A percentile compares a stretch with the other conserved stretches of the same genome.
Conservation (phyloP, 257 asterid genomes). For the Solanum ossicruentum region DNA sequence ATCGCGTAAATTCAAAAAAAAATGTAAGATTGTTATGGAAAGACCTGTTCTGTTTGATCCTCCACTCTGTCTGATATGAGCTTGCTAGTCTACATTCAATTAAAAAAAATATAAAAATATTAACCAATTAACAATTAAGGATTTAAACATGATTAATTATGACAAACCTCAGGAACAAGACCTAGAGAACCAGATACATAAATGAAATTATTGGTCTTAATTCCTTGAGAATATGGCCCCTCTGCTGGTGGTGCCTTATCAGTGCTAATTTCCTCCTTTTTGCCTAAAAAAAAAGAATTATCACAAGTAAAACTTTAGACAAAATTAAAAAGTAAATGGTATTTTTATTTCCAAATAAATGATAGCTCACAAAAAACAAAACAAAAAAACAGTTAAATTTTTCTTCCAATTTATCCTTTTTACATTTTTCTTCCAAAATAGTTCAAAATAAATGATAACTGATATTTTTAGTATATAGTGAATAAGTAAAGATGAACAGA, state of each 20-base stretch:
- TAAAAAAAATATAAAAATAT: neutral
- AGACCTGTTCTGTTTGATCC: slow-evolving; percentile 95
- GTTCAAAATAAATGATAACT: no score
- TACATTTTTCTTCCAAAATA: no score
- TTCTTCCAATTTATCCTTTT: no score
- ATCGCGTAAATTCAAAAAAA: rapidly evolving
- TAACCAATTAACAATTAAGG: neutral
- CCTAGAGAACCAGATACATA: slow-evolving; percentile 35
- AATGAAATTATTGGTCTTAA: slow-evolving; percentile 42
- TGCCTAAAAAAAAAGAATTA: neutral
- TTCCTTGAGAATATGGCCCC: slow-evolving; percentile 69
- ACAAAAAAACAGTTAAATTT: no score
- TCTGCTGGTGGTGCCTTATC: slow-evolving; percentile 59
- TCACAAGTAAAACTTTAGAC: neutral
- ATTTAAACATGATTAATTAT: neutral
- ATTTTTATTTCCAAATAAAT: neutral
- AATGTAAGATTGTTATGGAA: neutral
- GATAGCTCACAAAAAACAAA: no score
- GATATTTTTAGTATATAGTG: no score
- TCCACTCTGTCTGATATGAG: slow-evolving; percentile 71
- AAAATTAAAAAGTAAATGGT: neutral
- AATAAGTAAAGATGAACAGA: no score
- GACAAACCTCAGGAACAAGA: slow-evolving; percentile 53
- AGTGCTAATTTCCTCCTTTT: slow-evolving; percentile 39
- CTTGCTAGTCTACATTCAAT: slow-evolving; percentile 56